Evolutionary conservation across 2,329 filamentous ascomycete species (phyloP), one percentile per base, ranked within the genome.

Genomic region (Fusarium sp.): DNA sequence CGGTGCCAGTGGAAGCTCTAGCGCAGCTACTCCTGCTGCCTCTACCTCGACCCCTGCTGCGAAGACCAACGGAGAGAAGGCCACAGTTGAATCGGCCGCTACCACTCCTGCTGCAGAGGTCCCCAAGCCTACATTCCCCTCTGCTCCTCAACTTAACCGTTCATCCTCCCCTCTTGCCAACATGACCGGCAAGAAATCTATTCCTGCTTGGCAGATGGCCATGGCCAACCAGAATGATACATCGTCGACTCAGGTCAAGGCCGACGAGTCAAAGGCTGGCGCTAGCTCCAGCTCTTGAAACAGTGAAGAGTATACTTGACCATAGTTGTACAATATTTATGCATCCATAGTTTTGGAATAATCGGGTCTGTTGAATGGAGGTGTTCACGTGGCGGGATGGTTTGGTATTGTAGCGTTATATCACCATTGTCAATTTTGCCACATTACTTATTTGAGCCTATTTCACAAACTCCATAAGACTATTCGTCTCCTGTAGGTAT

Each of bases 191-290:
- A 90, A 88, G 81, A 92, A 92, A 15, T 90, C 92, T 15, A 95
- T 95, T 73, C 93, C 93, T 8, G 89, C 92, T 8, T 95, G 93
- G 93, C 93, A 95, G 82, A 88, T 94, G 86, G 91, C 92, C 52
- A 90, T 91, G 79, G 85, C 89, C 36, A 90, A 87, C 76, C 89
- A 87, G 80, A 78, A 77, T 63, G 75, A 70, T n/a, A 71, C 74
- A 7, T 73, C 79, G 13, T 72, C 79, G 27, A 71, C 79, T 13
- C 63, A 76, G 45, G 75, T 77, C 47, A 74, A 76, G 53, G 74
- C 75, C 9, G 76, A 76, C 10, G 78, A 80, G 56, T 69, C 75
- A 18, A 76, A 68, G 45, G 68, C 68, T 25, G 72, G 59, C 41
- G 65, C 61, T 27, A 64, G 77, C 64, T 65, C 68, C 56, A 68